These are phyloP conservation scores for Barnettozyma salicaria DNA, from an alignment of 805 yeast genomes.

Conservation along the genomic window DNA sequence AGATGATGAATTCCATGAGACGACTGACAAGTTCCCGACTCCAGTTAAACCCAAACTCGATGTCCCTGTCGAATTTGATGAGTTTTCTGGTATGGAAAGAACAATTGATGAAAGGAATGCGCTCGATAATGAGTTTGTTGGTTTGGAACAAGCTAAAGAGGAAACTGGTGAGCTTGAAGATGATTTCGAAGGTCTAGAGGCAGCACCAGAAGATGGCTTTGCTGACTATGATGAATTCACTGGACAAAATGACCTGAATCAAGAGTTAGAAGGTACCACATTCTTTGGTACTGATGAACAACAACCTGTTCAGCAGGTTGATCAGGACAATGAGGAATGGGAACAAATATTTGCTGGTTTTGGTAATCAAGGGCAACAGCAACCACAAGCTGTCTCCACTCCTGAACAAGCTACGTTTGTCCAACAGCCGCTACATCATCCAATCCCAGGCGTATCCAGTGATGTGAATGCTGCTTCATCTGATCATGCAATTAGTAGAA, in stretches of 20 bases:
- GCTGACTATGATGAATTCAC: slow-evolving; percentile 22
- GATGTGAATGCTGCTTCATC: slow-evolving; percentile 1
- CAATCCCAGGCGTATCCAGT: slow-evolving; percentile 4
- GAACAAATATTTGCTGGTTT: slow-evolving; percentile 89
- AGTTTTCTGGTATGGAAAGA: slow-evolving; percentile 4
- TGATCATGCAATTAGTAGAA: slow-evolving; percentile 23
- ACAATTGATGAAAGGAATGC: background rate
- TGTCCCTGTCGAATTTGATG: too few species aligned
- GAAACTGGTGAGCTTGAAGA: slow-evolving; percentile 29
- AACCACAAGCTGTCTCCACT: slow-evolving; percentile 11
- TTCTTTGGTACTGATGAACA: slow-evolving; percentile 23
- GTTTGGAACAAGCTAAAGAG: slow-evolving; percentile 9
- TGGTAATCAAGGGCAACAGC: slow-evolving; percentile 44
- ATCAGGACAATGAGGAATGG: slow-evolving; percentile 72
- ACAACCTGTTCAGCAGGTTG: slow-evolving; percentile 7
- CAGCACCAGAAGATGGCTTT: slow-evolving; percentile 30
- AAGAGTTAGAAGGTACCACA: slow-evolving; percentile 20
- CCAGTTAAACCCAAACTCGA: background rate
- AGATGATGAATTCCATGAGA: slow-evolving; percentile 35
- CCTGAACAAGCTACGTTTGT: slow-evolving; percentile 12
- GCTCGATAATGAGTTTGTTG: slow-evolving; percentile 11
- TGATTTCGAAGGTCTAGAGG: slow-evolving; percentile 40
- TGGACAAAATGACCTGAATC: slow-evolving; percentile 16
- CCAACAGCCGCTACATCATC: slow-evolving; percentile 6
- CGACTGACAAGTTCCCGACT: slow-evolving; percentile 30